phyloP scores from a whole-genome alignment of 306 rosid species.

The Quercus mongolica region DNA sequence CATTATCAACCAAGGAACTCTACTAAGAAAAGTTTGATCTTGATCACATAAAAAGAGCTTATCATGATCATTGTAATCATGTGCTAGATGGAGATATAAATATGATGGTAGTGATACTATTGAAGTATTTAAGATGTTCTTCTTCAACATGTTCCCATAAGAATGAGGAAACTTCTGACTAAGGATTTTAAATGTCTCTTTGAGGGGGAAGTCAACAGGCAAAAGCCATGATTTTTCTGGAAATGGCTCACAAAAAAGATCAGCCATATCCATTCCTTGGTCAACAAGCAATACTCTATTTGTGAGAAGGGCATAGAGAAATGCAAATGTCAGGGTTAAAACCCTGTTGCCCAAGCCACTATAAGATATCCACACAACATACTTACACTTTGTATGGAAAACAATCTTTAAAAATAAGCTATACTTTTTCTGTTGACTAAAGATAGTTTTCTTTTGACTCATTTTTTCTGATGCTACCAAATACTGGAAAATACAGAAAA shows the following conservation, averaged over 20 bases:
- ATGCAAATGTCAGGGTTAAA: constrained; percentile 55
- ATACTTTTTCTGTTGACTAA: no score
- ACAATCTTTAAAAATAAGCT: no score
- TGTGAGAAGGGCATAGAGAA: constrained; percentile 71
- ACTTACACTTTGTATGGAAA: constrained; percentile 33
- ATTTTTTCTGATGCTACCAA: no score
- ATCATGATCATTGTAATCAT: constrained; percentile 64
- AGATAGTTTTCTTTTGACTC: no score
- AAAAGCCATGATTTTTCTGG: constrained; percentile 64
- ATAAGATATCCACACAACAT: constrained; percentile 63
- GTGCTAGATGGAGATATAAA: constrained; percentile 62
- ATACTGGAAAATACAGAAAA: no score
- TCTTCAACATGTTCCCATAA: constrained; percentile 60
- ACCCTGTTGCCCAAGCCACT: constrained; percentile 77
- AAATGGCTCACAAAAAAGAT: constrained; percentile 73
- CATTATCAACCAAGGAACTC: constrained; percentile 57
- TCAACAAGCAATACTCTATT: constrained; percentile 67
- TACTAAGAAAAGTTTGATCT: constrained; percentile 48
- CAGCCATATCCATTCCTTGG: constrained; percentile 62
- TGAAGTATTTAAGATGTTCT: constrained; percentile 17
- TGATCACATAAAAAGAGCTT: constrained; percentile 77
- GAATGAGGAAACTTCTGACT: constrained; percentile 42
- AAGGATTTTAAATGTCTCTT: constrained; percentile 29
- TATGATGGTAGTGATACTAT: constrained; percentile 18
- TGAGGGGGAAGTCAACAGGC: constrained; percentile 55